Base-by-base conservation (phyloP, 2,329 filamentous ascomycete species). In the Exophiala bonariae region DNA sequence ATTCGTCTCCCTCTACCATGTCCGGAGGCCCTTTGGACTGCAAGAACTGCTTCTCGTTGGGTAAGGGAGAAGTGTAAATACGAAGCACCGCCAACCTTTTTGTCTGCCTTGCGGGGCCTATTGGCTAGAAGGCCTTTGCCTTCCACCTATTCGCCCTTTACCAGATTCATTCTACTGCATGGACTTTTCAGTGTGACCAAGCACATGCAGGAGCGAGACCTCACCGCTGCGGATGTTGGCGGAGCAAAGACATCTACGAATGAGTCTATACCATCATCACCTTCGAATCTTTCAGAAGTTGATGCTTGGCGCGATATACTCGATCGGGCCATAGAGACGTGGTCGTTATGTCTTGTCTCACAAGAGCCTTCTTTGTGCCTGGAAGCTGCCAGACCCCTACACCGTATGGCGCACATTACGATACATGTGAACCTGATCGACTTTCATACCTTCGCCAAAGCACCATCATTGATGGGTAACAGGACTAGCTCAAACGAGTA, bases 351-450 rank as follows among this genome's bases (percentile, higher is more conserved):
- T 6, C 51, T 61, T 4, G 49, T 61, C 6, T 61, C 58, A 11
- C 54, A 56, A 18, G 50, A 50, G 19, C 54, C 60, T 2, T 62
- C 60, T 3, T 42, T 62, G 28, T 55, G 54, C 2, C 43, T 61
- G 3, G 60, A 61, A 36, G 58, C 58, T 1, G 52, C 55, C 3
- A 39, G 50, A 33, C 50, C 57, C 16, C 47, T 61, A 10, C 52
- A 61, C 35, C 59, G 54, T 3, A 62, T 63, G 52, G 59, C 60
- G 3, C 58, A 61, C 14, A 55, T 61, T 13, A 56, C 55, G 13
- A 60, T 62, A 9, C 55, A 61, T 41, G 58, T 56, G 14, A 52
- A 61, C 36, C 53, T 63, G n/a, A 58, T 55, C 41, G 60, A 63
- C 41, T 59, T 63, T 32, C 60, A 63, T 42, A 55, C 56, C 14